Evolutionary conservation across 2,329 filamentous ascomycete genomes (phyloP).

Genomic region (Juglanconis sp.): DNA sequence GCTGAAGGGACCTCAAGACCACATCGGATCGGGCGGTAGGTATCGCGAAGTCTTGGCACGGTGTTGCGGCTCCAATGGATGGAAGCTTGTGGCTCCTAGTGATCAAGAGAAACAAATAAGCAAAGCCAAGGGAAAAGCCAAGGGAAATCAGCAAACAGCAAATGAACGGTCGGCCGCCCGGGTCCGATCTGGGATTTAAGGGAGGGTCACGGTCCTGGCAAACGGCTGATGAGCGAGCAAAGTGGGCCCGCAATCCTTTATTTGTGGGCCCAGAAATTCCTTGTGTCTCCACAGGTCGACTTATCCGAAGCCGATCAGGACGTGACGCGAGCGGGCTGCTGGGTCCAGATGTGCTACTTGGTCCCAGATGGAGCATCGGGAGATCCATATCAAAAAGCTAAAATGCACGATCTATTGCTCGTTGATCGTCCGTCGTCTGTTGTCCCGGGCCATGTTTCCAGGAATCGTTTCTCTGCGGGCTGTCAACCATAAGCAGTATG

Average conservation of each 20-base stretch:
- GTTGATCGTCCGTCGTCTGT: not conserved
- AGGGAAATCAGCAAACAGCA: conserved; percentile 6
- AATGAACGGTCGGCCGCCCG: too few relatives aligned
- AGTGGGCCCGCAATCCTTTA: conserved; percentile 10
- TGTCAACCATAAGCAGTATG: not conserved
- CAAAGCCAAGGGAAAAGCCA: conserved; percentile 17
- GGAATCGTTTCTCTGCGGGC: not conserved
- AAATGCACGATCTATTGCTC: not conserved
- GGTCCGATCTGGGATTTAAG: conserved; percentile 4
- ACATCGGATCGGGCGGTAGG: conserved; percentile 1
- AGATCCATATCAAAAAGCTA: not conserved
- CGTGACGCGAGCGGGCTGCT: too few relatives aligned
- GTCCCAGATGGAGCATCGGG: not conserved
- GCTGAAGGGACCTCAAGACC: not conserved
- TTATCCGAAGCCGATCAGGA: not conserved
- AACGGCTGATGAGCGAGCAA: not conserved
- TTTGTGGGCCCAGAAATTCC: not conserved
- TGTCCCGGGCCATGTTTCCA: too few relatives aligned
- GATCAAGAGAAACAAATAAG: conserved; percentile 4
- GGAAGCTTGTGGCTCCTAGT: not conserved
- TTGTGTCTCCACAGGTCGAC: conserved; percentile 3
- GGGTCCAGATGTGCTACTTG: not conserved
- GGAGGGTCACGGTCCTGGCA: not conserved
- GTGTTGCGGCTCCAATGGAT: not conserved
- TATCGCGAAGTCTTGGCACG: conserved; percentile 3